These are phyloP conservation scores for Chiua sp. DNA, from an alignment of 1,284 basidiomycete species.

Conservation along the genomic window DNA sequence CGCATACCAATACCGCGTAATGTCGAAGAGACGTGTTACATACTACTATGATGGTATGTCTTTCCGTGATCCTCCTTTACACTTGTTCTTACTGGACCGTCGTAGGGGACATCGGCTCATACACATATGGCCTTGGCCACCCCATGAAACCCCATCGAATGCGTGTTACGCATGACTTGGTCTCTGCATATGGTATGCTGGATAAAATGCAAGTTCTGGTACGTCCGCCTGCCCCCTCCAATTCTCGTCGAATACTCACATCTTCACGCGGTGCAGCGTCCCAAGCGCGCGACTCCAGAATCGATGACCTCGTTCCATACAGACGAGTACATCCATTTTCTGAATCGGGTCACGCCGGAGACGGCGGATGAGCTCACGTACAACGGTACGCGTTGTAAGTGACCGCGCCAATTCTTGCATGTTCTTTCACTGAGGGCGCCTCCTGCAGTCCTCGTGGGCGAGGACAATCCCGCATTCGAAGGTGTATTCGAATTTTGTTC, in stretches of 20 bases:
- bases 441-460: slow-evolving; percentile 81
- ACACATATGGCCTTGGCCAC: slow-evolving; percentile 88
- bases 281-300: slow-evolving; percentile 81
- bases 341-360: slow-evolving; percentile 89
- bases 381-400: slow-evolving; percentile 83
- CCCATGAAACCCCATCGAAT: slow-evolving; percentile 97
- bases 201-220: slow-evolving; percentile 92
- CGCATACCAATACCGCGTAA: slow-evolving; percentile 20
- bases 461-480: slow-evolving; percentile 97
- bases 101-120: slow-evolving; percentile 80
- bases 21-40: slow-evolving; percentile 63
- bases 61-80: neutral
- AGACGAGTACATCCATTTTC: slow-evolving; percentile 96
- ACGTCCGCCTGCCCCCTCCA: slow-evolving; percentile 3
- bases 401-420: neutral
- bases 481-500: slow-evolving; percentile 98
- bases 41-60: slow-evolving; percentile 65
- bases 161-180: slow-evolving; percentile 91
- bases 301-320: slow-evolving; percentile 95
- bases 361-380: slow-evolving; percentile 85
- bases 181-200: slow-evolving; percentile 90
- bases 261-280: slow-evolving; percentile 55
- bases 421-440: slow-evolving; percentile 12
- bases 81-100: slow-evolving; percentile 8
- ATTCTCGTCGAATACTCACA: neutral